Base-by-base conservation (phyloP, 2,329 filamentous ascomycete species). In the Epichloe bromicola region DNA sequence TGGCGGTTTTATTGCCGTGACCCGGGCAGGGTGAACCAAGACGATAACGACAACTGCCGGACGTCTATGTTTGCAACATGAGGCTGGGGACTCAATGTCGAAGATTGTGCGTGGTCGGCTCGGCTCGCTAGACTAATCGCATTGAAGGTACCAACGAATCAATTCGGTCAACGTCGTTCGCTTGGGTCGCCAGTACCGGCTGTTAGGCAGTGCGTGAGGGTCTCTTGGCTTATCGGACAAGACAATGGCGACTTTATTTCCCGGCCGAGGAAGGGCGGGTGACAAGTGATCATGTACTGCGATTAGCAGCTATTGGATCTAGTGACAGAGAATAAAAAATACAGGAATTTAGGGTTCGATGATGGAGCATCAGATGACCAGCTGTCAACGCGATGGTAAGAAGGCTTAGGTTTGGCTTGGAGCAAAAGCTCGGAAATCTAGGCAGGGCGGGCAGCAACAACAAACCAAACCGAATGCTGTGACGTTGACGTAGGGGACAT, bases 1-100 rank as follows among this genome's bases (percentile, higher is more conserved):
- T 76, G 76, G 72, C 67, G 67, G 67, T 61, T 60, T 63, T 67
- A 65, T 65, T 74, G 81, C 76, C 85, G 80, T 88, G 63, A 85
- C 81, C 85, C 85, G 65, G 86, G 83, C 81, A 73, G 70, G 82
- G 82, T 54, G 56, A 58, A 53, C 51, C 51, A 49, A 54, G 57
- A 44, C 34, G 51, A 44, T 51, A 51, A 51, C n/a, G 48, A 42
- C 46, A 45, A 38, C 26, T 43, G 39, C 26, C 48, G n/a, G n/a
- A 10, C 30, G 26, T 51, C 49, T 58, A 59, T 23, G 38, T 37
- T 52, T 38, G 36, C 54, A 47, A 51, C 58, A 60, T 60, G 49
- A 51, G 58, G 49, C 46, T 30, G 33, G 48, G 42, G n/a, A 6
- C 17, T 30, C 7, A 17, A 19, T 6, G 19, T 30, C 20, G 7